These are phyloP conservation scores for Primulina huaijiensis DNA, from an alignment of 257 asterid genomes.

Conservation along the genomic window DNA sequence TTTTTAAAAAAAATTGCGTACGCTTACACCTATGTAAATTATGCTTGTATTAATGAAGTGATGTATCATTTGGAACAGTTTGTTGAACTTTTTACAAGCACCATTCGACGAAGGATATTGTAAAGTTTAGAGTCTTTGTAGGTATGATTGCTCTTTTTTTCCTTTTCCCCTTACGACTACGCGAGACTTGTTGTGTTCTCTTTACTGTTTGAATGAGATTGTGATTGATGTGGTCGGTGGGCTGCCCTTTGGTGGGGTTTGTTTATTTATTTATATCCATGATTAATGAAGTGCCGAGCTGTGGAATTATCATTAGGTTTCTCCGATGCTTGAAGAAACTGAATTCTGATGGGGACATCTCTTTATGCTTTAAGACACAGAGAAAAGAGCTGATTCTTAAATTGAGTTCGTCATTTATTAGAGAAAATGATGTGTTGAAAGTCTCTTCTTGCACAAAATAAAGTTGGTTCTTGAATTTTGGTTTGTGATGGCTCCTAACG, in stretches of 20 bases:
- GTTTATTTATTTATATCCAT: constrained; percentile 35
- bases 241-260: constrained; percentile 42
- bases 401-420: constrained; percentile 35
- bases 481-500: constrained; percentile 66
- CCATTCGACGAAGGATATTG: constrained; percentile 21
- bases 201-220: constrained; percentile 31
- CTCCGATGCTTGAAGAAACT: constrained; percentile 28
- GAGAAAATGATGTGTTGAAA: constrained; percentile 16
- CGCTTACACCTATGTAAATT: not conserved
- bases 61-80: constrained; percentile 27
- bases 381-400: constrained; percentile 27
- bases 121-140: constrained; percentile 38
- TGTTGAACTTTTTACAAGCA: constrained; percentile 33
- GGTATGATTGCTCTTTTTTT: constrained; percentile 26
- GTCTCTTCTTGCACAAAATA: constrained; percentile 11
- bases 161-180: not conserved
- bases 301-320: constrained; percentile 38
- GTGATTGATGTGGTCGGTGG: constrained; percentile 68
- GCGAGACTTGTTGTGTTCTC: constrained; percentile 5
- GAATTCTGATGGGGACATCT: constrained; percentile 28
- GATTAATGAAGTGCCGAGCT: constrained; percentile 45
- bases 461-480: constrained; percentile 23
- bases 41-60: constrained; percentile 17
- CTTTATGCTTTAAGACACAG: constrained; percentile 22
- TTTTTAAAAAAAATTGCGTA: not conserved